A percentile compares a stretch with the other conserved stretches of the same genome.
These are phyloP conservation scores for Lactarius hatsudake DNA, from an alignment of 768 basidiomycete species.

Conservation along the genomic window DNA sequence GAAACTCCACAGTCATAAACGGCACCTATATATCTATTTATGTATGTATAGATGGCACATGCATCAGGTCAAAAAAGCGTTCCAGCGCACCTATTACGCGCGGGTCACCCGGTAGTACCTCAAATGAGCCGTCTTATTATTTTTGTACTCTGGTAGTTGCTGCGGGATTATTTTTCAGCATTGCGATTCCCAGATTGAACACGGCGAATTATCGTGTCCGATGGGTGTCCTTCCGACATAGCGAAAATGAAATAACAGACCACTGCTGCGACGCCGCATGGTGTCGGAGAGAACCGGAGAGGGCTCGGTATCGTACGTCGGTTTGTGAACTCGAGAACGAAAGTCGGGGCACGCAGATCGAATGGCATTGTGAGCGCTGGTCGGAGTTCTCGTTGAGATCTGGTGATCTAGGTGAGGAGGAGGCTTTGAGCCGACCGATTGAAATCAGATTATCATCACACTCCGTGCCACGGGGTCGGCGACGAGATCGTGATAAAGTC, in stretches of 20 bases:
- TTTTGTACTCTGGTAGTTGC: neutral
- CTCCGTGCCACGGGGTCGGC: constrained; percentile 5
- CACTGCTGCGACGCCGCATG: neutral
- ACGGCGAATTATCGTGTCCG: neutral
- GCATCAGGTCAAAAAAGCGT: neutral
- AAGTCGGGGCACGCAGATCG: neutral
- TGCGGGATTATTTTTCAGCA: too few relatives aligned
- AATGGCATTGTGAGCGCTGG: neutral
- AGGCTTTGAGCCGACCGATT: constrained; percentile 9
- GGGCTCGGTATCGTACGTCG: neutral
- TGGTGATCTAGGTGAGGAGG: neutral
- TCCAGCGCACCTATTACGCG: neutral
- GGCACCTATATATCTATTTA: neutral
- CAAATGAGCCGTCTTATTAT: neutral
- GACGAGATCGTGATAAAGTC: neutral
- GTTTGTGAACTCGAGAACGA: neutral
- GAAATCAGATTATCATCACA: constrained; percentile 14
- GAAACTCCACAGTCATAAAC: neutral
- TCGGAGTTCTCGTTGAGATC: constrained; percentile 14
- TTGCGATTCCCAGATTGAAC: neutral
- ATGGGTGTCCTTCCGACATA: too few relatives aligned
- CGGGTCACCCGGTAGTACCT: neutral
- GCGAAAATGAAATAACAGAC: neutral
- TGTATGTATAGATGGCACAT: neutral
- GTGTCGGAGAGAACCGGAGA: neutral